A percentile compares a stretch with the other conserved stretches of the same genome.
Conservation (phyloP, 768 basidiomycete genomes). For the Boletus rubescentipes region DNA sequence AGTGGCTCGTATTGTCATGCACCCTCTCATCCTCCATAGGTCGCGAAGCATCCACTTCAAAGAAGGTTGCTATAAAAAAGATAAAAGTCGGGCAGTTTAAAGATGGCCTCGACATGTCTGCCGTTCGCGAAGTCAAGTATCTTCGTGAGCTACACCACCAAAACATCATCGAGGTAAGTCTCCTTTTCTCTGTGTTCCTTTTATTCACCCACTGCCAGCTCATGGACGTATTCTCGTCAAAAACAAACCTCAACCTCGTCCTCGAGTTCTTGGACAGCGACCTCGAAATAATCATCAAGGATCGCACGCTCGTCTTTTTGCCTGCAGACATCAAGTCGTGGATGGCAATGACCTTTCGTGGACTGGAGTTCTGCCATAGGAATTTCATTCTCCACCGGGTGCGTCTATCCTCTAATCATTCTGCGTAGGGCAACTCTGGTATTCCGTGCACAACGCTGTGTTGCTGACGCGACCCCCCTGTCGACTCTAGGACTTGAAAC, state of each 20-base stretch:
- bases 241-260: slow-evolving; percentile 95
- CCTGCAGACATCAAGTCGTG: slow-evolving; percentile 97
- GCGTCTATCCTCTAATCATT: slow-evolving; percentile 26
- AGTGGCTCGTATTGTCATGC: not conserved
- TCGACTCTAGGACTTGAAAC: slow-evolving; percentile 82
- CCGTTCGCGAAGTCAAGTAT: slow-evolving; percentile 97
- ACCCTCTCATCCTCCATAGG: slow-evolving; percentile 44
- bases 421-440: slow-evolving; percentile 10
- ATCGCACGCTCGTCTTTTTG: slow-evolving; percentile 86
- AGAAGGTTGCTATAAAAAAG: slow-evolving; percentile 97
- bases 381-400: slow-evolving; percentile 94
- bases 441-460: not conserved
- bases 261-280: slow-evolving; percentile 96
- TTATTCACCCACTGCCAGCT: slow-evolving; percentile 51
- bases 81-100: slow-evolving; percentile 96
- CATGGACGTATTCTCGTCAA: slow-evolving; percentile 94
- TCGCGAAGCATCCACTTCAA: slow-evolving; percentile 66
- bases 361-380: slow-evolving; percentile 97
- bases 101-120: slow-evolving; percentile 98
- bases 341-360: slow-evolving; percentile 98
- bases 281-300: slow-evolving; percentile 95
- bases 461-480: slow-evolving; percentile 9
- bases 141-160: slow-evolving; percentile 91
- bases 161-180: slow-evolving; percentile 86
- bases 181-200: not conserved